Conservation (phyloP, 208 protist species). For the Leishmania tropica region DNA sequence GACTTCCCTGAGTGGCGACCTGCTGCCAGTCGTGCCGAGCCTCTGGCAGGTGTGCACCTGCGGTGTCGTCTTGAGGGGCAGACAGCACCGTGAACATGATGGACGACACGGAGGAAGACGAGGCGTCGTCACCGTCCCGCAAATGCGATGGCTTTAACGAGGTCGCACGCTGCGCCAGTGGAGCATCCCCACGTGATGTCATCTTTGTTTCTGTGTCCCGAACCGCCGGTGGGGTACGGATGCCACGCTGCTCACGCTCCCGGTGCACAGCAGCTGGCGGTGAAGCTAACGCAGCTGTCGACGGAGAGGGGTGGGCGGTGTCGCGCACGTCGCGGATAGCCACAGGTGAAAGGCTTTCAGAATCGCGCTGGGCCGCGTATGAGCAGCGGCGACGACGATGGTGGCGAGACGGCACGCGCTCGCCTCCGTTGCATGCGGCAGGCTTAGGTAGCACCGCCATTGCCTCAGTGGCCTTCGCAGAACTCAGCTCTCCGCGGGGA, state of each 20-base stretch:
- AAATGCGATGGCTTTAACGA: not conserved
- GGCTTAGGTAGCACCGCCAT: not conserved
- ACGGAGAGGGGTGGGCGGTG: too few species aligned
- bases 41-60: not conserved
- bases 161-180: not conserved
- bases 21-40: not conserved
- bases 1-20: not conserved
- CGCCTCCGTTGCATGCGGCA: not conserved
- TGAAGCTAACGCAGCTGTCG: not conserved
- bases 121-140: not conserved
- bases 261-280: not conserved
- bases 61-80: not conserved
- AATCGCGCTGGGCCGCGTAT: not conserved
- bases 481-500: not conserved
- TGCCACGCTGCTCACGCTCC: not conserved
- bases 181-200: too few species aligned
- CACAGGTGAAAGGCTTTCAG: not conserved
- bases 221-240: not conserved
- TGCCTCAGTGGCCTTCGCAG: not conserved
- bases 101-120: constrained; percentile 6
- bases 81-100: constrained; percentile 5
- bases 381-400: not conserved
- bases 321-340: not conserved
- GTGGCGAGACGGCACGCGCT: not conserved
- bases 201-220: not conserved